Evolutionary conservation across 2,329 filamentous ascomycete species (phyloP).

Genomic region (Aphanoascus verrucosus): DNA sequence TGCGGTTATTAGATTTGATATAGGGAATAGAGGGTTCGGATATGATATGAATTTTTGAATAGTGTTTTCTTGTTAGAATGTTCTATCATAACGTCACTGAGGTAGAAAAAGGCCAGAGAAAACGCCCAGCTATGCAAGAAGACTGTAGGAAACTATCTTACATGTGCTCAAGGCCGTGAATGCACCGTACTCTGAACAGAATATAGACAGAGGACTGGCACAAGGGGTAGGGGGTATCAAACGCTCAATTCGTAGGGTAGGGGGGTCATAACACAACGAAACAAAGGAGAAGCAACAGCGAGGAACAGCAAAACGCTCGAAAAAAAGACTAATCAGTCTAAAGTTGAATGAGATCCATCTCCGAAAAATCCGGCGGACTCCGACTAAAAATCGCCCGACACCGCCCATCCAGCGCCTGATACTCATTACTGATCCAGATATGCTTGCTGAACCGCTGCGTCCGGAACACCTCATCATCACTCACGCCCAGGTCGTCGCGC

Average conservation of each 20-base stretch:
- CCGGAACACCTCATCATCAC: slow-evolving; percentile 76
- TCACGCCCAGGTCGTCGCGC: slow-evolving; percentile 76
- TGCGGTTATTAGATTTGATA: neutral
- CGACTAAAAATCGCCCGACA: slow-evolving; percentile 71
- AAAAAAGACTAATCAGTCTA: slow-evolving; percentile 28
- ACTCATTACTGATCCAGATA: slow-evolving; percentile 91
- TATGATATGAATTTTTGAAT: too few species aligned
- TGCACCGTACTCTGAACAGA: neutral
- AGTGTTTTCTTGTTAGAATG: too few species aligned
- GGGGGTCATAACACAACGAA: neutral
- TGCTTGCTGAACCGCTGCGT: slow-evolving; percentile 64
- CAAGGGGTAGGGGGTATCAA: neutral
- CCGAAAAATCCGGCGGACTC: slow-evolving; percentile 80
- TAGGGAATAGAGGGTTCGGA: neutral
- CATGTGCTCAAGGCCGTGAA: neutral
- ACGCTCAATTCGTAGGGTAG: neutral
- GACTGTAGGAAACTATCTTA: neutral
- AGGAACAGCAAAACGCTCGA: neutral
- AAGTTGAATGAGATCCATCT: slow-evolving; percentile 74
- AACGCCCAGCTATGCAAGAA: slow-evolving; percentile 1
- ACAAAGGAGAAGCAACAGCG: neutral
- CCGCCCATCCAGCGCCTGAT: slow-evolving; percentile 75
- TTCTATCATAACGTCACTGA: neutral
- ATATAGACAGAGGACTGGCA: neutral
- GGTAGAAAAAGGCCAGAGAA: neutral